Conservation (phyloP, 805 yeast genomes). For the Nakazawaea wickerhamii region DNA sequence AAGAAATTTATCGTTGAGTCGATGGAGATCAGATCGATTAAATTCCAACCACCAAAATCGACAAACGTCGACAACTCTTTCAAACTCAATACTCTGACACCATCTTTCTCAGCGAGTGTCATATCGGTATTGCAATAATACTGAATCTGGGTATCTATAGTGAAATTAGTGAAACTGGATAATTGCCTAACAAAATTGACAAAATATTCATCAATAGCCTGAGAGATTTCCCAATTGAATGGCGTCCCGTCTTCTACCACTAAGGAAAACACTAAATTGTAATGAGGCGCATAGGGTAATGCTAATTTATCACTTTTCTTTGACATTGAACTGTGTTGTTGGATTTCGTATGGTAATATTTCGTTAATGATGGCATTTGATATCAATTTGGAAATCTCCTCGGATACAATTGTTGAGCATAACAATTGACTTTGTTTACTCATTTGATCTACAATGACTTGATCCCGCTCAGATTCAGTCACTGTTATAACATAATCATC, state of each 20-base stretch:
- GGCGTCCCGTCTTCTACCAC: constrained; percentile 65
- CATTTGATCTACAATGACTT: constrained; percentile 32
- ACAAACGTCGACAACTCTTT: constrained; percentile 67
- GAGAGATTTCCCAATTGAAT: constrained; percentile 68
- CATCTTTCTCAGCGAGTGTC: constrained; percentile 24
- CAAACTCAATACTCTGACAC: constrained; percentile 33
- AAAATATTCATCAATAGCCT: constrained; percentile 44
- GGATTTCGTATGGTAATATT: constrained; percentile 35
- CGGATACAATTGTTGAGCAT: constrained; percentile 24
- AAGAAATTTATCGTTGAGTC: constrained; percentile 69
- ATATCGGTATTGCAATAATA: constrained; percentile 51
- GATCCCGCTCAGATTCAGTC: constrained; percentile 20
- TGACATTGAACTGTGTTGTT: constrained; percentile 22
- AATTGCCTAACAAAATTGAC: constrained; percentile 51
- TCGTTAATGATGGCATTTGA: constrained; percentile 31
- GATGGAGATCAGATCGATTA: constrained; percentile 39
- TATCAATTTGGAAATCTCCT: constrained; percentile 31
- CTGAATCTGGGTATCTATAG: constrained; percentile 74
- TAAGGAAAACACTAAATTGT: constrained; percentile 73
- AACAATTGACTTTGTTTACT: constrained; percentile 27
- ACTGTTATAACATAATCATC: constrained; percentile 30
- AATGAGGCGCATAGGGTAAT: constrained; percentile 56
- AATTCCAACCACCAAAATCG: constrained; percentile 82
- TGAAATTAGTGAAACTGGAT: constrained; percentile 56
- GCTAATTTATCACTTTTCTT: constrained; percentile 26